These are phyloP conservation scores for Fusarium mangiferae DNA, from an alignment of 2,329 filamentous ascomycete genomes.

Conservation along the genomic window DNA sequence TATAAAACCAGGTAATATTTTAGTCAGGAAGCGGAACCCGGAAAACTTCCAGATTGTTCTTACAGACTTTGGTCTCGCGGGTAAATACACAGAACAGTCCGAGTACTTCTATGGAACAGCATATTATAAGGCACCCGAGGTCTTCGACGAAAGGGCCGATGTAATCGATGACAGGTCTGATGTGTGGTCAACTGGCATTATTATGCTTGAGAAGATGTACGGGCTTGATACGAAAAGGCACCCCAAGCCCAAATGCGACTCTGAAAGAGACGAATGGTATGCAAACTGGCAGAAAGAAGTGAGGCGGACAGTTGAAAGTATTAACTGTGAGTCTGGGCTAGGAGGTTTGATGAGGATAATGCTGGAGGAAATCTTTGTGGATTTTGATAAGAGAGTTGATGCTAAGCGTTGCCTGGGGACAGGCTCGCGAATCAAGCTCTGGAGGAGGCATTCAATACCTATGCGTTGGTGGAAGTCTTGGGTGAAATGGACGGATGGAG, in stretches of 20 bases:
- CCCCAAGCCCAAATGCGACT: fast-evolving
- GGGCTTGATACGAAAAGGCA: neutral
- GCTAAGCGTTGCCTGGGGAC: neutral
- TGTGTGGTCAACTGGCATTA: neutral
- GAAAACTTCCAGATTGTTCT: neutral
- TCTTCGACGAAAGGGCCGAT: fast-evolving
- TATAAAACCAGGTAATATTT: neutral
- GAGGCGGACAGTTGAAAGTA: neutral
- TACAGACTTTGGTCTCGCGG: neutral
- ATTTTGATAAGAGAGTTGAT: neutral
- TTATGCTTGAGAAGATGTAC: neutral
- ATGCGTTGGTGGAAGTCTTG: neutral
- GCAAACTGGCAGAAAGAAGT: neutral
- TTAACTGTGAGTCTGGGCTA: neutral
- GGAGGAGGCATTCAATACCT: neutral
- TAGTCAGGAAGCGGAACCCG: neutral
- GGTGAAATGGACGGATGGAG: neutral
- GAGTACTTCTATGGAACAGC: neutral
- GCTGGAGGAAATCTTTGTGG: neutral
- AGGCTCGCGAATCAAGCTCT: neutral
- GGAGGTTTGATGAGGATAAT: neutral
- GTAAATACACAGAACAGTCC: neutral
- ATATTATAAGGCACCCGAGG: neutral
- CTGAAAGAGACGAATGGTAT: neutral
- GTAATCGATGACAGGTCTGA: neutral